Evolutionary conservation across 2,329 filamentous ascomycete species (phyloP).

Genomic region (Triangularia setosa): DNA sequence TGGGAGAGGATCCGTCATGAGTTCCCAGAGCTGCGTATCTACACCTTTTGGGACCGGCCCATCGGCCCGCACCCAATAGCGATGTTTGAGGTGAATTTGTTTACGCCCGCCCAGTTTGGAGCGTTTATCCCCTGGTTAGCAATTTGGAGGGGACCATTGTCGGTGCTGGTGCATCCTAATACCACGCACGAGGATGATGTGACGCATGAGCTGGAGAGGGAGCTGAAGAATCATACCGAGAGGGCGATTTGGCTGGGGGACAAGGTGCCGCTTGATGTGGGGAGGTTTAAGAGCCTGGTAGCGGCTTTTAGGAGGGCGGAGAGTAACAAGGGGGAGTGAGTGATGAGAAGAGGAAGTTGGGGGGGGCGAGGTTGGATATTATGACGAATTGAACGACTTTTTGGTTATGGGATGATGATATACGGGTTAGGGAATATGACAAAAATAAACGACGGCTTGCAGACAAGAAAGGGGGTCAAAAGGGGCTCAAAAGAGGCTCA

Average conservation of each 20-base stretch:
- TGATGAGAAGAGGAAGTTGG: too few relatives aligned
- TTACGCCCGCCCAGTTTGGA: slow-evolving; percentile 82
- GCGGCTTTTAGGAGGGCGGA: background rate
- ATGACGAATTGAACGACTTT: background rate
- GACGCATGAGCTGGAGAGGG: slow-evolving; percentile 30
- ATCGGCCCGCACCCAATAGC: slow-evolving; percentile 77
- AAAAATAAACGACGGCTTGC: background rate
- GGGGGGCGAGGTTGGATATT: background rate
- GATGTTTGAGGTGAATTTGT: slow-evolving; percentile 92
- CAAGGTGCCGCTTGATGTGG: slow-evolving; percentile 56
- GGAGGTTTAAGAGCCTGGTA: slow-evolving; percentile 40
- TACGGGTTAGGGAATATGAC: background rate
- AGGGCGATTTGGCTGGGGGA: slow-evolving; percentile 73
- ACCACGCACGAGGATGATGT: slow-evolving; percentile 46
- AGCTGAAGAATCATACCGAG: slow-evolving; percentile 58
- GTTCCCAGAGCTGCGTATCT: slow-evolving; percentile 83
- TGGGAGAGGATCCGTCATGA: slow-evolving; percentile 77
- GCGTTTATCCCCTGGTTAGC: slow-evolving; percentile 84
- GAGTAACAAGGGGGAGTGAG: background rate
- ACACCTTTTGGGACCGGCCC: slow-evolving; percentile 70
- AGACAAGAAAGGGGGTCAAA: too few relatives aligned
- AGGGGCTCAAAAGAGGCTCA: too few relatives aligned
- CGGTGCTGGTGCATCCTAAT: slow-evolving; percentile 78
- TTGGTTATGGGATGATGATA: background rate
- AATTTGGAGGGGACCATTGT: slow-evolving; percentile 75